These are phyloP conservation scores for Populus hybrid DNA, from an alignment of 441 rosid genomes.

Conservation along the genomic window DNA sequence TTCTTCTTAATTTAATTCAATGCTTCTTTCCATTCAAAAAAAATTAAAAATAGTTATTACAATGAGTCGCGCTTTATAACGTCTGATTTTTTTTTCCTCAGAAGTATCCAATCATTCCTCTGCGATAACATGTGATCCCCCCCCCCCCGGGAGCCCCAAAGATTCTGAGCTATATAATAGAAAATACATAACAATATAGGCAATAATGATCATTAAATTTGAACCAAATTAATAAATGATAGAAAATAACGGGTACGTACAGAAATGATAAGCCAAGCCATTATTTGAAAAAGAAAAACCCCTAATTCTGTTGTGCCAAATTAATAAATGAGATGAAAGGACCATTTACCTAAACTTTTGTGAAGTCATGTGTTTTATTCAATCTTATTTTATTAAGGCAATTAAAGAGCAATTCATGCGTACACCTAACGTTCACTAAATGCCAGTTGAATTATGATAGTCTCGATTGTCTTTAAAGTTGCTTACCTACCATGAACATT, in stretches of 20 bases:
- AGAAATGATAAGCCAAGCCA: not conserved
- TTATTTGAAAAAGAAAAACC: not conserved
- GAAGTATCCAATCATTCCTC: no score
- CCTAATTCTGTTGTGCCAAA: not conserved
- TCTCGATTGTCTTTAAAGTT: slow-evolving; percentile 14
- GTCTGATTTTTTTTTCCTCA: no score
- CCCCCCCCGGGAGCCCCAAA: no score
- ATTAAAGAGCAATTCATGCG: slow-evolving; percentile 21
- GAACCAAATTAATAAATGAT: no score
- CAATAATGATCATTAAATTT: no score
- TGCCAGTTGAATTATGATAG: slow-evolving; percentile 14
- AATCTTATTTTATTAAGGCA: slow-evolving; percentile 3
- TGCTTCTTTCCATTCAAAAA: not conserved
- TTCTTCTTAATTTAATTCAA: not conserved
- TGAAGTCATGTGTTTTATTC: slow-evolving; percentile 10
- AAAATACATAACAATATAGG: no score
- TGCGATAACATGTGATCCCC: no score
- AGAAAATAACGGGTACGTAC: not conserved
- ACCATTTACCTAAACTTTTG: slow-evolving; percentile 26
- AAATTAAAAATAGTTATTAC: no score
- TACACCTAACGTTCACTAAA: slow-evolving; percentile 30
- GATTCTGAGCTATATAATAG: no score
- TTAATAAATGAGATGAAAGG: slow-evolving; percentile 16
- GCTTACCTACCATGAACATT: slow-evolving; percentile 21
- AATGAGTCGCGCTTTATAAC: no score